Evolutionary conservation across 2,329 filamentous ascomycete genomes (phyloP), one percentile per base, ranked within the genome.

Genomic region (Apiospora rasikravindrae): DNA sequence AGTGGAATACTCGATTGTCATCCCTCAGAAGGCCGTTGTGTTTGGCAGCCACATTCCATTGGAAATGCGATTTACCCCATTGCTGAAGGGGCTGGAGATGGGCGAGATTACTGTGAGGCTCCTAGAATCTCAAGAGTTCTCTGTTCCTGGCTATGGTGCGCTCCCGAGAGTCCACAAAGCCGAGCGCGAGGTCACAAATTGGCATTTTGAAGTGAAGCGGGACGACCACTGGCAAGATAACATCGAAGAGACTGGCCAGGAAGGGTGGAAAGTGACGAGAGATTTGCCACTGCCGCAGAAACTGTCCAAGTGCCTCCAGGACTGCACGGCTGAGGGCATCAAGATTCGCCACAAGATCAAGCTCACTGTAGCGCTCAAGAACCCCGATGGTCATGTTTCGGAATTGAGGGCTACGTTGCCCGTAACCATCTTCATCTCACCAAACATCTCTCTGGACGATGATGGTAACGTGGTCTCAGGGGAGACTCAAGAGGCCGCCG

Each of bases 291-390:
- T 99, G 45, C 96, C 96, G 6, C 95, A 93, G 83, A 94, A 89
- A 71, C 84, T 99, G 74, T 92, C 92, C 76, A 89, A 90, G 76
- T 98, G 96, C 83, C 86, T 98, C 69, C 96, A 99, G 82, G 95
- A 98, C 78, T 91, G 96, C 66, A 94, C 97, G 77, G 91, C 92
- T 29, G 91, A 94, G 77, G 94, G 94, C 69, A 97, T 99, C 84
- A 98, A 96, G 82, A 89, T 98, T 70, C 89, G 94, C 71, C 96
- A 99, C 82, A 97, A 97, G 84, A 88, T 98, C 76, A 96, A 96
- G 84, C 88, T 98, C 78, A 94, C 94, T 69, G 92, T 98, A 73
- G 94, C 96, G 67, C 88, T 99, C 51, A 93, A 95, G 82, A 98
- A 99, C 77, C 96, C 96, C 0, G 96, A 99, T 80, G 96, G 95